These are phyloP conservation scores for Protomyces inouyei DNA, from an alignment of 1,139 yeast species.

Conservation along the genomic window DNA sequence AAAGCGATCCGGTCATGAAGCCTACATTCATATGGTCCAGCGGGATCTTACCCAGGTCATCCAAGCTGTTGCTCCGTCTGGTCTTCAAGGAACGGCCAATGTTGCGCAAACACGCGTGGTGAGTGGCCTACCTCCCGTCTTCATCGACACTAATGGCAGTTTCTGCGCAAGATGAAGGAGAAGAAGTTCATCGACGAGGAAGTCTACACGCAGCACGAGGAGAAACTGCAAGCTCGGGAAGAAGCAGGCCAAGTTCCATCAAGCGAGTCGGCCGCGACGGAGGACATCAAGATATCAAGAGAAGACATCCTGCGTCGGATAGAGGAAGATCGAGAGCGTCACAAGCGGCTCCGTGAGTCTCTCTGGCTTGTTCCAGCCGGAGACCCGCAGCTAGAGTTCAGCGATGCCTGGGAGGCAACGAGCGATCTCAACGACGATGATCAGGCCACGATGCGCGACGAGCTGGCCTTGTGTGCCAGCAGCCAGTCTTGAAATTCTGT, in stretches of 20 bases:
- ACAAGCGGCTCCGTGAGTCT: constrained; percentile 69
- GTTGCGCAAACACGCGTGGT: constrained; percentile 41
- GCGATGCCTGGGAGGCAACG: constrained; percentile 53
- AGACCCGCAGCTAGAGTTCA: constrained; percentile 55
- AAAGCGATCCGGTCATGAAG: constrained; percentile 36
- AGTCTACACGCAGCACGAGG: constrained; percentile 26
- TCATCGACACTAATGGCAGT: not conserved
- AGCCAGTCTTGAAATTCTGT: not conserved
- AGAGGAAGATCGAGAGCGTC: constrained; percentile 77
- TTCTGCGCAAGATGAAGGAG: constrained; percentile 29
- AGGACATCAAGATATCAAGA: constrained; percentile 30
- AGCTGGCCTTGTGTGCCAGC: constrained; percentile 7
- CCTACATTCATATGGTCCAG: constrained; percentile 31
- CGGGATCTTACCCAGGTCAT: constrained; percentile 51
- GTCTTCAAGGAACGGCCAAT: constrained; percentile 47
- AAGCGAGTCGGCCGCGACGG: not conserved
- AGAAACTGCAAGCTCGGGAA: constrained; percentile 29
- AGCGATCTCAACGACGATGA: constrained; percentile 49
- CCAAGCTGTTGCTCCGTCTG: constrained; percentile 50
- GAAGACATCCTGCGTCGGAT: constrained; percentile 59
- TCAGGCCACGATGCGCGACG: constrained; percentile 37
- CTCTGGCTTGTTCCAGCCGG: constrained; percentile 59
- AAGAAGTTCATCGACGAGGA: constrained; percentile 32
- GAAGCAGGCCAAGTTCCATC: constrained; percentile 1
- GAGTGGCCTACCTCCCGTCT: constrained; percentile 20